Percentiles rank a stretch among this genome's conserved stretches.
These are phyloP conservation scores for Zymoseptoria pseudotritici DNA, from an alignment of 2,329 filamentous ascomycete species.

Conservation along the genomic window DNA sequence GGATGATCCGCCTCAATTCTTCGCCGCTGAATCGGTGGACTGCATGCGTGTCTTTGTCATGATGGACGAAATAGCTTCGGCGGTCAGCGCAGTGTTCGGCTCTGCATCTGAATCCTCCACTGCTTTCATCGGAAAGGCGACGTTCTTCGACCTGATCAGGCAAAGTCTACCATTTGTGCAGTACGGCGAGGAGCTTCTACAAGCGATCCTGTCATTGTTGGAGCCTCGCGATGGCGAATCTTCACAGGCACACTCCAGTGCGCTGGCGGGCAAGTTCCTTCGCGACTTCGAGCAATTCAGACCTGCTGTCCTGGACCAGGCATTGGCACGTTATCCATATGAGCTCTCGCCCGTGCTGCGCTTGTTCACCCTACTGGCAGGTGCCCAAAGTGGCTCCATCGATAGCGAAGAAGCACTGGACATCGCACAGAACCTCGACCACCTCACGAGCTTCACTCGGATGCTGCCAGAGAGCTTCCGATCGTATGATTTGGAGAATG, in stretches of 20 bases:
- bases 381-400: conserved; percentile 3
- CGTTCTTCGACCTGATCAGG: conserved; percentile 64
- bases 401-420: conserved; percentile 6
- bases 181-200: conserved; percentile 66
- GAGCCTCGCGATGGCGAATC: conserved; percentile 12
- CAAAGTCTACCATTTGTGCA: conserved; percentile 59
- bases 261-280: conserved; percentile 46
- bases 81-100: conserved; percentile 43
- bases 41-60: conserved; percentile 43
- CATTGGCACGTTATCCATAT: conserved; percentile 73
- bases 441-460: conserved; percentile 69
- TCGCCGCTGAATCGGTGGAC: conserved; percentile 37
- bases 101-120: conserved; percentile 45
- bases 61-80: conserved; percentile 38
- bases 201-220: conserved; percentile 58
- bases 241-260: conserved; percentile 6
- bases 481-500: conserved; percentile 68
- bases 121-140: conserved; percentile 54
- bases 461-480: conserved; percentile 64
- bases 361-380: conserved; percentile 20
- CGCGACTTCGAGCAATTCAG: conserved; percentile 50
- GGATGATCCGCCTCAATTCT: conserved; percentile 34
- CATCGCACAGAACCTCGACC: conserved; percentile 57
- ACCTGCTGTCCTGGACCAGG: conserved; percentile 55
- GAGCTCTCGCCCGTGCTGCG: conserved; percentile 70